Percentiles rank a stretch among this genome's conserved stretches.
These are phyloP conservation scores for Canavalia gladiata DNA, from an alignment of 306 rosid species.

Conservation along the genomic window DNA sequence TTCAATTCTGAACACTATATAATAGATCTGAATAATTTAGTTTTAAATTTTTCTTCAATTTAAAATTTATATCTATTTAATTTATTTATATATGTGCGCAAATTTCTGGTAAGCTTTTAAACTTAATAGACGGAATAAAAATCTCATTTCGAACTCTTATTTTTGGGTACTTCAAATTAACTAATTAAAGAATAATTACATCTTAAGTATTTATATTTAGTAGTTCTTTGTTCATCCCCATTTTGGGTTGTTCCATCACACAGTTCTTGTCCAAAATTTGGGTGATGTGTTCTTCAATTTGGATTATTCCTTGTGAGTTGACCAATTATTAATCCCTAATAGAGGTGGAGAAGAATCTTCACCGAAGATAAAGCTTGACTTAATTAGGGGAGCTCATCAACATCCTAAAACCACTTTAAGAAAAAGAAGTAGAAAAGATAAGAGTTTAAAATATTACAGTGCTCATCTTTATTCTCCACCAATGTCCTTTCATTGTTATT, in stretches of 20 bases:
- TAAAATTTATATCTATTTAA: too few relatives aligned
- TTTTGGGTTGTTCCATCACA: conserved; percentile 17
- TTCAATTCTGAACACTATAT: not conserved
- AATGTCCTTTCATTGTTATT: conserved; percentile 63
- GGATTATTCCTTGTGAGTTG: conserved; percentile 40
- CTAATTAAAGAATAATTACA: not conserved
- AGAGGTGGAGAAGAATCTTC: conserved; percentile 42
- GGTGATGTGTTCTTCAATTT: not conserved
- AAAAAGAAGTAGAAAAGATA: conserved; percentile 43
- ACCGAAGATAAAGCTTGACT: conserved; percentile 52
- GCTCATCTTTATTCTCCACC: conserved; percentile 86
- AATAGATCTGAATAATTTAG: not conserved
- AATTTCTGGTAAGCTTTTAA: not conserved
- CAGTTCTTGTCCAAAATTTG: not conserved
- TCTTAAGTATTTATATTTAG: not conserved
- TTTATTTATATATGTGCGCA: too few relatives aligned
- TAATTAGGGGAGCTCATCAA: conserved; percentile 43
- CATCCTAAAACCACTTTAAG: conserved; percentile 57
- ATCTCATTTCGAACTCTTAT: not conserved
- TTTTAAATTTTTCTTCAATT: not conserved
- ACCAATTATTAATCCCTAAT: conserved; percentile 56
- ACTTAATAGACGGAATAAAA: not conserved
- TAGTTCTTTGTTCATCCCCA: not conserved
- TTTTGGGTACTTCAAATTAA: not conserved
- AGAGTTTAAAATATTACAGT: conserved; percentile 43